Base-by-base conservation (phyloP, 768 basidiomycete species). In the Floccularia luteovirens region DNA sequence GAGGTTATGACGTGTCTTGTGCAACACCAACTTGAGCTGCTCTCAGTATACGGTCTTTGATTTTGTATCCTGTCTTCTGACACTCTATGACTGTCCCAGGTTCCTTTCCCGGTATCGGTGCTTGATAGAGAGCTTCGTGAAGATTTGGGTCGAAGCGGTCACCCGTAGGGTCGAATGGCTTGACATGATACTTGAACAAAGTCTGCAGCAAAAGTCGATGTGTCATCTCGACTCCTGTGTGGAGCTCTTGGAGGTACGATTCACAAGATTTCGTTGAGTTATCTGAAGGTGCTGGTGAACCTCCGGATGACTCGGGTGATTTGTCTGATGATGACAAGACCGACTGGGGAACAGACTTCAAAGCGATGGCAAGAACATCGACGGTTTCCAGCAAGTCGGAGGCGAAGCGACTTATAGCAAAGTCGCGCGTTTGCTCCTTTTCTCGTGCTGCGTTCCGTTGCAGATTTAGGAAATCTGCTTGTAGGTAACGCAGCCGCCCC, bases 1-100 rank as follows among this genome's bases (percentile, higher is more conserved):
- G 47, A 45, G 45, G 50, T 53, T 56, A 63, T 63, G 67, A 65
- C 40, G 60, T 58, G 44, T 86, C 82, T 62, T 90, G 86, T 13
- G 82, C 92, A 20, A 97, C 93, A 42, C 94, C 96, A 42, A 98
- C 96, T 67, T 97, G 91, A 16, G 96, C 92, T 3, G 96, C 90
- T 42, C 96, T 76, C 58, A 99, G 62, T 42, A 93, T 77, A 45
- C 96, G 77, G 49, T 90, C 89, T 66, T 94, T 96, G 66, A 99
- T 91, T 65, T 72, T 90, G 67, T 90, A 98, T 3, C 92, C 93
- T 41, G 70, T 69, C 68, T 94, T 92, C 59, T 87, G 85, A 57
- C 86, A 89, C 56, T 94, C 88, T 33, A 96, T 73, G 24, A 98
- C 83, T 2, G 85, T 83, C 11, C 94, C 94, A 1, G 90, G 79